Evolutionary conservation across 805 yeast genomes (phyloP).

Genomic region (Monosporozyma yasuniensis): DNA sequence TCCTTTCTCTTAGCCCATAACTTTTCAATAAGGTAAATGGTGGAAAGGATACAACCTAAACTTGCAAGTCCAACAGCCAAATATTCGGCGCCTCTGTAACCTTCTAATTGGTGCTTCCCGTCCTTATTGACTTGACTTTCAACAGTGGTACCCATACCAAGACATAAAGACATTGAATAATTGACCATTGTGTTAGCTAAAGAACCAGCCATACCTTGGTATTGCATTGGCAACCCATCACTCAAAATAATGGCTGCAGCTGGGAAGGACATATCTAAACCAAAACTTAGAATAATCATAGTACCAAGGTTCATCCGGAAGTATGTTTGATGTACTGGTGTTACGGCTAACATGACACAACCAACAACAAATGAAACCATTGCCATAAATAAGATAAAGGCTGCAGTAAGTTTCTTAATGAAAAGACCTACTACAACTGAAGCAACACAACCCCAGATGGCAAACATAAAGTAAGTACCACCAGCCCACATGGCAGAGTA

Average conservation of each 20-base stretch:
- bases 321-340: slow-evolving; percentile 52
- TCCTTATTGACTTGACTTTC: slow-evolving; percentile 36
- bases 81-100: slow-evolving; percentile 50
- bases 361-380: slow-evolving; percentile 50
- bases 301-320: slow-evolving; percentile 51
- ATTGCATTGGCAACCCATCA: slow-evolving; percentile 47
- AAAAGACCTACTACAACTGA: slow-evolving; percentile 43
- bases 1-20: slow-evolving; percentile 8
- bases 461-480: slow-evolving; percentile 38
- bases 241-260: slow-evolving; percentile 59
- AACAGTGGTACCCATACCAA: slow-evolving; percentile 65
- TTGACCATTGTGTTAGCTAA: slow-evolving; percentile 61
- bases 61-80: slow-evolving; percentile 52
- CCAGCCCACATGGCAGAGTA: slow-evolving; percentile 40
- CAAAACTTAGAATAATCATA: slow-evolving; percentile 51
- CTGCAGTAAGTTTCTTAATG: slow-evolving; percentile 40
- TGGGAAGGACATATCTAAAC: slow-evolving; percentile 75
- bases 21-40: slow-evolving; percentile 10
- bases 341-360: slow-evolving; percentile 40
- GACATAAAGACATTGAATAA: slow-evolving; percentile 60
- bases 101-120: slow-evolving; percentile 27
- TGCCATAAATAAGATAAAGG: slow-evolving; percentile 42
- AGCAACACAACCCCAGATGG: slow-evolving; percentile 48
- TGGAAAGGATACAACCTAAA: slow-evolving; percentile 13
- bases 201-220: slow-evolving; percentile 76